phyloP scores from a whole-genome alignment of 352 stramenopile genomes.

The Pythium scleroteichum region DNA sequence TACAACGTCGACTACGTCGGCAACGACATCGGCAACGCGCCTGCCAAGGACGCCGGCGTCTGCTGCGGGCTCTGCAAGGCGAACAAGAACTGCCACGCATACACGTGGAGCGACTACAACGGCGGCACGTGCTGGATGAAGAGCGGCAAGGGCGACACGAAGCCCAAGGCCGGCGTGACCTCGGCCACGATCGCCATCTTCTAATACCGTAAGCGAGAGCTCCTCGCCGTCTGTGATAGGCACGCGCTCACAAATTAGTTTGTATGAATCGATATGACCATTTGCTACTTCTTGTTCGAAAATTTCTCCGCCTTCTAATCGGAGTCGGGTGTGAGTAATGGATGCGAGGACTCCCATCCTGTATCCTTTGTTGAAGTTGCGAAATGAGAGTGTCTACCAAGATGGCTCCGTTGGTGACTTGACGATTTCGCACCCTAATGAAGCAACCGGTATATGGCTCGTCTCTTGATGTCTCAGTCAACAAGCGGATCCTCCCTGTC shows the following conservation, averaged over 20 bases:
- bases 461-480: neutral
- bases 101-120: conserved; percentile 47
- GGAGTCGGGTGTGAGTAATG: too few species aligned
- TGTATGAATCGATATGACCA: too few species aligned
- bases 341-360: too few species aligned
- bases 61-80: conserved; percentile 11
- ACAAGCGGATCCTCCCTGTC: neutral
- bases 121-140: conserved; percentile 62
- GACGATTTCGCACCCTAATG: neutral
- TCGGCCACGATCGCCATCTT: conserved; percentile 4
- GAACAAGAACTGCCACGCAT: neutral
- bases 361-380: too few species aligned
- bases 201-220: neutral
- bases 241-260: too few species aligned
- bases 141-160: conserved; percentile 15
- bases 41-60: neutral
- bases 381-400: too few species aligned
- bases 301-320: too few species aligned
- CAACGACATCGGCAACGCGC: conserved; percentile 6
- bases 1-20: conserved; percentile 11
- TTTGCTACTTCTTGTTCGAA: too few species aligned
- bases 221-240: too few species aligned
- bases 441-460: neutral
- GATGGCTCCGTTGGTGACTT: neutral
- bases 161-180: neutral